A percentile compares a stretch with the other conserved stretches of the same genome.
phyloP scores from a whole-genome alignment of 2,329 filamentous ascomycete genomes.

The Calonectria hawksworthii region DNA sequence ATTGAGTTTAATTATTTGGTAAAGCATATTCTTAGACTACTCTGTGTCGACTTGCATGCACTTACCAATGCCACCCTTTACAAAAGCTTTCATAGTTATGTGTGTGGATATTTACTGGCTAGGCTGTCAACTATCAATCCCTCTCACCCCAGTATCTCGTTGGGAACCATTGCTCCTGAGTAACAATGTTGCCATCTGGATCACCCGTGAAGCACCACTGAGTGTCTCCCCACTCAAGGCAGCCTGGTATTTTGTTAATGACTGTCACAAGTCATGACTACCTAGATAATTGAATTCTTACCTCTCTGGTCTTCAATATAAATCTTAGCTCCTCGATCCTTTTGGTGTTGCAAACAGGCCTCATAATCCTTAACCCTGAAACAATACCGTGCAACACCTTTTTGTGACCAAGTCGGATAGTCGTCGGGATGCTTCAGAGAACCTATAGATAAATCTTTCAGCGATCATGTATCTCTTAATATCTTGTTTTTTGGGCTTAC shows the following conservation, averaged over 20 bases:
- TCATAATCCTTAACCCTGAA: neutral
- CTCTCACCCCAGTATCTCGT: neutral
- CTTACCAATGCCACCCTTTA: no score
- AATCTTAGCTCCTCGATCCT: neutral
- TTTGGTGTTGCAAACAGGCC: neutral
- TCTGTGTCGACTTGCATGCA: no score
- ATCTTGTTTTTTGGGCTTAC: neutral
- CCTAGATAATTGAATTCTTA: neutral
- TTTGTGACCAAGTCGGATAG: neutral
- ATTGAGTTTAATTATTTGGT: no score
- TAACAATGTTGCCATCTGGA: neutral
- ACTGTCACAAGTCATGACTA: no score
- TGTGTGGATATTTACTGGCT: neutral
- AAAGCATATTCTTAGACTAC: no score
- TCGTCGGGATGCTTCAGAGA: neutral
- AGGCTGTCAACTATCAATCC: neutral
- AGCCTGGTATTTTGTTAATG: neutral
- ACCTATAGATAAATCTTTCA: neutral
- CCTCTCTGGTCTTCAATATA: neutral
- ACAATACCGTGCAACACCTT: neutral
- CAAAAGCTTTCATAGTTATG: no score
- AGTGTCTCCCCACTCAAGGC: neutral
- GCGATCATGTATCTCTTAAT: neutral
- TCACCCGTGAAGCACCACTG: conserved; percentile 1
- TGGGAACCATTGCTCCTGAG: neutral